Conservation (phyloP, 805 yeast genomes). For the Yarrowia osloensis region DNA sequence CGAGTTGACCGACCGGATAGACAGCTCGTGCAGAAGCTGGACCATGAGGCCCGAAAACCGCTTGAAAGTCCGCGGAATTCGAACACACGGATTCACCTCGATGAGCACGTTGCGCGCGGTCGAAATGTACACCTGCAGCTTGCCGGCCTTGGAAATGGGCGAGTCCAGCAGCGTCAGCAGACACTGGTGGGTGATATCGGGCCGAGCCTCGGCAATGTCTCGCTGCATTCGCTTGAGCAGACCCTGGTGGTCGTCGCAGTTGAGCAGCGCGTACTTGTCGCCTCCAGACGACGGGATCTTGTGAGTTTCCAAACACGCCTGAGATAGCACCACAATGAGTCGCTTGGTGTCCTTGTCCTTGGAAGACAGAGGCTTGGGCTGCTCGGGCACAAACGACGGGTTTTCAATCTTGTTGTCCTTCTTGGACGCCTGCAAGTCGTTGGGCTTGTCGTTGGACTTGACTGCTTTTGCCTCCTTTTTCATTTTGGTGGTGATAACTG, state of each 20-base stretch:
- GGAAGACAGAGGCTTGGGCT: conserved; percentile 78
- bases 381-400: conserved; percentile 83
- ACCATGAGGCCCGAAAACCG: conserved; percentile 98
- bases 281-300: conserved; percentile 77
- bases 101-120: conserved; percentile 93
- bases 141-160: conserved; percentile 98
- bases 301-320: conserved; percentile 94
- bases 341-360: conserved; percentile 85
- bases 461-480: conserved; percentile 22
- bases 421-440: conserved; percentile 33
- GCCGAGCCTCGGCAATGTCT: conserved; percentile 96
- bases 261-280: conserved; percentile 88
- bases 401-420: conserved; percentile 40
- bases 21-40: conserved; percentile 86
- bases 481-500: not conserved
- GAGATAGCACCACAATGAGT: conserved; percentile 89
- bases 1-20: conserved; percentile 91
- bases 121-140: conserved; percentile 91
- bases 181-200: conserved; percentile 99
- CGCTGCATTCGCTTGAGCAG: conserved; percentile 92
- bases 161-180: conserved; percentile 89
- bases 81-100: conserved; percentile 93
- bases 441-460: conserved; percentile 38
- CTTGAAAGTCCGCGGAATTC: conserved; percentile 97
- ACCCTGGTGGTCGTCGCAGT: conserved; percentile 99